Evolutionary conservation across 768 basidiomycete species (phyloP).

Genomic region (Hericium rajendrae): DNA sequence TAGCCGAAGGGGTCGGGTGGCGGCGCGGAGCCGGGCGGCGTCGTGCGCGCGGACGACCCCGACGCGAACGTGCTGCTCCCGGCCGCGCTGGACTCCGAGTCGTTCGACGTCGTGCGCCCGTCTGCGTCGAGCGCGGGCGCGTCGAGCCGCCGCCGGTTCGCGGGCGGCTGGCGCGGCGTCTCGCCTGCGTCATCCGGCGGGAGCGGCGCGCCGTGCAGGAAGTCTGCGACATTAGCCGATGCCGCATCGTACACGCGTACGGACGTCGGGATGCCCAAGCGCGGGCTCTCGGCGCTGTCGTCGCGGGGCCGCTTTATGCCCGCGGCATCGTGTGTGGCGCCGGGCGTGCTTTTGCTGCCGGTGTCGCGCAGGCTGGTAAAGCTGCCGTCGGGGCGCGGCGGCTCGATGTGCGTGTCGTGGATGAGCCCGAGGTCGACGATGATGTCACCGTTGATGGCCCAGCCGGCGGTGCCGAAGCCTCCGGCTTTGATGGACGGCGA

Average conservation of each 20-base stretch:
- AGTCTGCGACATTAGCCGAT: slow-evolving; percentile 39
- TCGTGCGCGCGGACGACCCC: slow-evolving; percentile 11
- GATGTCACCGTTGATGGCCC: slow-evolving; percentile 80
- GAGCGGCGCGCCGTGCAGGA: slow-evolving; percentile 35
- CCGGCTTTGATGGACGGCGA: slow-evolving; percentile 82
- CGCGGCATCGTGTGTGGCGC: slow-evolving; percentile 4
- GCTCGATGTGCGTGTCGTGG: slow-evolving; percentile 57
- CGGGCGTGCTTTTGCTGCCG: slow-evolving; percentile 8
- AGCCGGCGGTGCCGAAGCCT: slow-evolving; percentile 85
- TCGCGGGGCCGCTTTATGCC: slow-evolving; percentile 46
- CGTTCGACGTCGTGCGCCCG: not conserved
- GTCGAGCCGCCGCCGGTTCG: slow-evolving; percentile 16
- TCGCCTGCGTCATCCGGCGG: slow-evolving; percentile 18
- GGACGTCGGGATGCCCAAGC: not conserved
- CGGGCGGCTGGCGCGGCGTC: slow-evolving; percentile 17
- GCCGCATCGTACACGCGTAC: slow-evolving; percentile 38
- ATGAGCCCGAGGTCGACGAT: slow-evolving; percentile 73
- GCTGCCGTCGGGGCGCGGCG: slow-evolving; percentile 30
- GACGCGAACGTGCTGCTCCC: not conserved
- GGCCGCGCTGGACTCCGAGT: not conserved
- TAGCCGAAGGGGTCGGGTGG: slow-evolving; percentile 20
- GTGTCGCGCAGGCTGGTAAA: slow-evolving; percentile 57
- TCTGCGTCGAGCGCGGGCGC: not conserved
- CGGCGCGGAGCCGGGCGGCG: not conserved
- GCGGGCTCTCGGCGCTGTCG: not conserved